A percentile compares a stretch with the other conserved stretches of the same genome.
Evolutionary conservation across 345 rosid genomes (phyloP).

Genomic region (Eucalyptus curtisii): DNA sequence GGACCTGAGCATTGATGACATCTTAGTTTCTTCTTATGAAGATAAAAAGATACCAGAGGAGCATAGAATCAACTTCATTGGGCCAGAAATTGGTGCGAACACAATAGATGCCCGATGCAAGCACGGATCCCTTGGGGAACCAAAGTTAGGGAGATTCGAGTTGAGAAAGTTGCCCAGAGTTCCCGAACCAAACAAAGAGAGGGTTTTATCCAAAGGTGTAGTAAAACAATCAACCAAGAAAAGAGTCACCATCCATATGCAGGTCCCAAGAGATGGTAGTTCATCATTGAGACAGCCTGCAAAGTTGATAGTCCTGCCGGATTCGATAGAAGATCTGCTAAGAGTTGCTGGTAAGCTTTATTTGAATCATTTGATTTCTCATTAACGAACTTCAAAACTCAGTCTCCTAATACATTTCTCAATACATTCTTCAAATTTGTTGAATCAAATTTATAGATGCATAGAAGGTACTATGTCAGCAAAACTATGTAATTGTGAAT

Average conservation of each 20-base stretch:
- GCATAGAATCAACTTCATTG: slow-evolving; percentile 31
- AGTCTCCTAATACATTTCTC: not conserved
- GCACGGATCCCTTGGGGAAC: slow-evolving; percentile 2
- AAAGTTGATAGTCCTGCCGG: slow-evolving; percentile 72
- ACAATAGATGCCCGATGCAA: slow-evolving; percentile 1
- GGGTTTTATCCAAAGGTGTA: slow-evolving; percentile 1
- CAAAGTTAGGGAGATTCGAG: slow-evolving; percentile 2
- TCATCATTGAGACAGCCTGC: slow-evolving; percentile 12
- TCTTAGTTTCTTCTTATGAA: slow-evolving; percentile 26
- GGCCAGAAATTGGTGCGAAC: slow-evolving; percentile 12
- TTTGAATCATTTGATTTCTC: slow-evolving; percentile 1
- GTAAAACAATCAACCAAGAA: slow-evolving; percentile 15
- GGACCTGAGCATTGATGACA: slow-evolving; percentile 33
- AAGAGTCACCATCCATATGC: slow-evolving; percentile 81
- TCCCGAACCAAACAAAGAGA: slow-evolving; percentile 16
- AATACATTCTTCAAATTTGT: not conserved
- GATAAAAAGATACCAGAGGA: slow-evolving; percentile 20
- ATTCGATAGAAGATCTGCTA: slow-evolving; percentile 72
- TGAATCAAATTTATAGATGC: not conserved
- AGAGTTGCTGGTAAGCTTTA: slow-evolving; percentile 62
- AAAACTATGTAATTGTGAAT: not conserved
- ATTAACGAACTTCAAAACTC: not conserved
- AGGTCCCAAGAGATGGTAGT: slow-evolving; percentile 7
- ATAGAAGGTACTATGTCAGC: not conserved
- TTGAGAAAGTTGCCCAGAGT: slow-evolving; percentile 4